These are phyloP conservation scores for Physcia stellaris DNA, from an alignment of 495 filamentous ascomycete species.

Conservation along the genomic window DNA sequence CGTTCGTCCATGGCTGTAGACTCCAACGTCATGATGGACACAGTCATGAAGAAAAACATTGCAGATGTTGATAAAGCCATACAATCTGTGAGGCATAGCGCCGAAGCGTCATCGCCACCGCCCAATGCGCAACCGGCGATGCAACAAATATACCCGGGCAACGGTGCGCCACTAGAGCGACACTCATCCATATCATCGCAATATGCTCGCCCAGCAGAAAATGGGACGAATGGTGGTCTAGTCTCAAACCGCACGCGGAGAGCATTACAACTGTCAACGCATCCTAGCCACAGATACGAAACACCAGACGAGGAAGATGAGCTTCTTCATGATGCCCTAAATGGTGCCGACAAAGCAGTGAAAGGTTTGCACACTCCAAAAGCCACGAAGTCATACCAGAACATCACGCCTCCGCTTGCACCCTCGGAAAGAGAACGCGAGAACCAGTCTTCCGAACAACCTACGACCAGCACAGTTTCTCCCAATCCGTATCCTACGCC, in stretches of 20 bases:
- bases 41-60: constrained; percentile 43
- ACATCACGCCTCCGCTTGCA: constrained; percentile 36
- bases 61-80: constrained; percentile 70
- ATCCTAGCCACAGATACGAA: constrained; percentile 70
- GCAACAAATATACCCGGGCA: constrained; percentile 15
- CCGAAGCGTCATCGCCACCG: constrained; percentile 42
- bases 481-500: constrained; percentile 84
- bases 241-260: constrained; percentile 75
- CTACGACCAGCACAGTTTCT: constrained; percentile 42
- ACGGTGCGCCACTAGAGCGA: constrained; percentile 35
- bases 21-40: constrained; percentile 32
- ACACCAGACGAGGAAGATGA: constrained; percentile 96
- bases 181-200: constrained; percentile 68
- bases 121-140: not conserved
- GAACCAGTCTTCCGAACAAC: constrained; percentile 33
- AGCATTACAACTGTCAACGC: constrained; percentile 60
- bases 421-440: constrained; percentile 31
- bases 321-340: constrained; percentile 70
- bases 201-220: constrained; percentile 48
- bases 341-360: constrained; percentile 44
- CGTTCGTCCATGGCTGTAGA: constrained; percentile 77
- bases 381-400: constrained; percentile 19
- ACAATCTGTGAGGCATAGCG: constrained; percentile 50
- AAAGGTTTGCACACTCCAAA: constrained; percentile 36
- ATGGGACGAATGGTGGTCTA: constrained; percentile 41